Percentiles rank a stretch among this genome's conserved stretches.
phyloP scores from a whole-genome alignment of 139 green algal genomes.

The Edaphochlamys debaryana region DNA sequence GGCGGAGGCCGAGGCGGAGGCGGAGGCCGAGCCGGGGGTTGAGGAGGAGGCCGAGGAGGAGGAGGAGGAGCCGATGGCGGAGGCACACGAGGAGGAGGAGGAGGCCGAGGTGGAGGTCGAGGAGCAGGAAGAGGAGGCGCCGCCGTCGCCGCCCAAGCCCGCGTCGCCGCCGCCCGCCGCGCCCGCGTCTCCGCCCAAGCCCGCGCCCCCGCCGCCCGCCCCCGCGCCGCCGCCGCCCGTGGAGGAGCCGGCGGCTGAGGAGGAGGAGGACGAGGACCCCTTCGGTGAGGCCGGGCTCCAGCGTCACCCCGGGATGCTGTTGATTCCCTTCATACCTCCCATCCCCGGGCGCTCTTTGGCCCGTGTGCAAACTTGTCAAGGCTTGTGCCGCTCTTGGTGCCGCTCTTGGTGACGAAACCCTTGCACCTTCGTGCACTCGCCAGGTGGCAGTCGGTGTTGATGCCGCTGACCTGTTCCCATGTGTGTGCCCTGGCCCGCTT shows the following conservation, averaged over 20 bases:
- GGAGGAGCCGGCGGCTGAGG: slow-evolving; percentile 9
- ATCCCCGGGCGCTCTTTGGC: no score
- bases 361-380: no score
- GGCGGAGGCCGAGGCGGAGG: background rate
- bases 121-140: slow-evolving; percentile 10
- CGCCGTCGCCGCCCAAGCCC: background rate
- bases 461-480: no score
- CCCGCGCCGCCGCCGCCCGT: slow-evolving; percentile 11
- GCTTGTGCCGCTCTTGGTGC: no score
- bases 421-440: no score
- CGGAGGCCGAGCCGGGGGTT: background rate
- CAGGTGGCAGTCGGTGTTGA: no score
- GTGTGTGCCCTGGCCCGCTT: no score
- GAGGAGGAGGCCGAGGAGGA: slow-evolving; percentile 8
- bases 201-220: background rate
- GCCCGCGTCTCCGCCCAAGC: background rate
- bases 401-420: no score
- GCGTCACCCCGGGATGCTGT: no score
- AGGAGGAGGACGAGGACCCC: slow-evolving; percentile 38
- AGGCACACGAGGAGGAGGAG: slow-evolving; percentile 28
- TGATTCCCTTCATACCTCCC: no score
- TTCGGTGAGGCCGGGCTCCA: slow-evolving; percentile 36
- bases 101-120: slow-evolving; percentile 34
- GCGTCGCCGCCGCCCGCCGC: background rate
- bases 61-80: slow-evolving; percentile 18